Base-by-base conservation (phyloP, 257 asterid genomes). In the Linaria vulgaris region DNA sequence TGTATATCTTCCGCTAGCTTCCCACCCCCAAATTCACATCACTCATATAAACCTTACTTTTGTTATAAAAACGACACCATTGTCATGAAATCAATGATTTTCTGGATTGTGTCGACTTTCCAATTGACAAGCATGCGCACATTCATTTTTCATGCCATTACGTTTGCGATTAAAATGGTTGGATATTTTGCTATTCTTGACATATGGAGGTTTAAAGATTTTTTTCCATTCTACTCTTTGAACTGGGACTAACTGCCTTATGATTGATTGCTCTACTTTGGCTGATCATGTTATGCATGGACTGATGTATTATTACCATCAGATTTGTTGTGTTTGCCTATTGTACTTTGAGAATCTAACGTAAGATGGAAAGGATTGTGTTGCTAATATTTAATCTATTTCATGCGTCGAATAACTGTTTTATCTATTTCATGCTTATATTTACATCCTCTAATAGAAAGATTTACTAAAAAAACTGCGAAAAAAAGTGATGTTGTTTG, bases 201-300 rank as follows among this genome's bases (percentile, higher is more conserved):
- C 51, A 51, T 20, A 48, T 27, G 59, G 23, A 13, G 65, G 65
- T 44, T 21, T 63, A 30, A 30, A 21, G 13, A 19, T 63, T 9
- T 47, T 27, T n/a, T 30, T 47, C n/a, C 56, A 7, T 4, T 8
- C 17, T 45, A 30, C 57, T 16, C 37, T 62, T 13, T 20, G 27
- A 13, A 8, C 3, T 0, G 57, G 30, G 27, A 7, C 11, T 61
- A 25, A 12, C 34, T 61, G 56, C 56, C 46, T 25, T 45, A 12
- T 22, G 19, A 23, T 51, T 4, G 14, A 21, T 6, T 20, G 24
- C 12, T 20, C 15, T 21, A 30, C 30, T 23, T 12, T 23, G 27
- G 37, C 37, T 30, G 3, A 30, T 30, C 37, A 30, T 30, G 37
- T 30, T 30, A 6, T 30, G 37, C 6, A 2, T 30, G 37, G 37